Percentiles rank a stretch among this genome's conserved stretches.
These are phyloP conservation scores for Rhynchospora pubera DNA, from an alignment of 176 grass and related monocot genomes.

Conservation along the genomic window DNA sequence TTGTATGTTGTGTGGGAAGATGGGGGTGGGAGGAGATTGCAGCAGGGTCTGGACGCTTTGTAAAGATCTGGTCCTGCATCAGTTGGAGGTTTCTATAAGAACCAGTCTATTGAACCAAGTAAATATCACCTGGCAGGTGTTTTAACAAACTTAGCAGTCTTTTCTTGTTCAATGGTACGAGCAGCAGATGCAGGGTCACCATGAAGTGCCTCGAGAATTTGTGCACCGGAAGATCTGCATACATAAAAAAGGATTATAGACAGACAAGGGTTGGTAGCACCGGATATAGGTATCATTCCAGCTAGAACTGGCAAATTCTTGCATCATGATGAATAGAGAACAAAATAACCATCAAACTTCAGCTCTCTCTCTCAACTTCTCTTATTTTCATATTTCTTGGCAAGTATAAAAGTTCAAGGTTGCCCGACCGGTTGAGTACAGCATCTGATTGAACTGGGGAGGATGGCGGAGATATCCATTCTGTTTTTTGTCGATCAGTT, in stretches of 20 bases:
- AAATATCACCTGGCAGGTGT: constrained; percentile 47
- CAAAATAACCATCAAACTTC: not conserved
- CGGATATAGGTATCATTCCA: not conserved
- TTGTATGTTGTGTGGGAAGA: no score
- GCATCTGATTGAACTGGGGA: constrained; percentile 81
- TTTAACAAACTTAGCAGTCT: constrained; percentile 70
- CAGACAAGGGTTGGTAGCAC: constrained; percentile 11
- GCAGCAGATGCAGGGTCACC: constrained; percentile 84
- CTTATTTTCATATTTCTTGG: constrained; percentile 53
- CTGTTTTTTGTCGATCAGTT: constrained; percentile 33
- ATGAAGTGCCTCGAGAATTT: constrained; percentile 99
- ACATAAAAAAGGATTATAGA: constrained; percentile 43
- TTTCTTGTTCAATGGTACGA: constrained; percentile 86
- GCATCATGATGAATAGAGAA: constrained; percentile 13
- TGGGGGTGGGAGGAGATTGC: no score
- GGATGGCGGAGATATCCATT: constrained; percentile 82
- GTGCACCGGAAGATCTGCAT: constrained; percentile 44
- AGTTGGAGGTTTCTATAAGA: no score
- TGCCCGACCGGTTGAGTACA: constrained; percentile 70
- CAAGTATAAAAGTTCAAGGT: constrained; percentile 78
- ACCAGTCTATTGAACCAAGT: constrained; percentile 1
- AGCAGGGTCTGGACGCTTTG: no score
- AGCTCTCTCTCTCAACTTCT: constrained; percentile 5
- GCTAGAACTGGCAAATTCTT: constrained; percentile 1
- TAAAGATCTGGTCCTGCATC: no score